Conservation (phyloP, 441 rosid genomes). For the Theobroma grandiflorum region DNA sequence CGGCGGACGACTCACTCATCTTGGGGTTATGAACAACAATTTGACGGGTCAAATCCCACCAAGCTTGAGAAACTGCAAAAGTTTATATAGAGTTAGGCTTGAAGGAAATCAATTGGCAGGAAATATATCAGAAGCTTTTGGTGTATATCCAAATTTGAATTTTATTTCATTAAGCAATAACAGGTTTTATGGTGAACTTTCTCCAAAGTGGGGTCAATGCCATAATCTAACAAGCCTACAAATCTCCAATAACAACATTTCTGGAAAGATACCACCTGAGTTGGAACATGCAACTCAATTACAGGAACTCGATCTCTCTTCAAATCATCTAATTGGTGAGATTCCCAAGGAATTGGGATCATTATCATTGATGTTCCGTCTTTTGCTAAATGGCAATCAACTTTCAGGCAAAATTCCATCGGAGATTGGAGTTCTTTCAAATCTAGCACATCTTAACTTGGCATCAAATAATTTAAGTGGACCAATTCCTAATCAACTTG, state of each 20-base stretch:
- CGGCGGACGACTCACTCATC: slow-evolving; percentile 23
- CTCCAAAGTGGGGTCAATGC: background rate
- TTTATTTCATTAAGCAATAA: slow-evolving; percentile 35
- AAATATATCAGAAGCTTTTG: slow-evolving; percentile 24
- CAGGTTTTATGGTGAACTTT: background rate
- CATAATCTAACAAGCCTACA: background rate
- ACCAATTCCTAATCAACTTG: slow-evolving; percentile 21
- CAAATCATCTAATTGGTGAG: slow-evolving; percentile 36
- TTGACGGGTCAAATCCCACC: slow-evolving; percentile 54
- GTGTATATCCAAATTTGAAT: slow-evolving; percentile 22
- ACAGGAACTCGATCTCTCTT: slow-evolving; percentile 30
- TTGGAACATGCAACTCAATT: slow-evolving; percentile 30
- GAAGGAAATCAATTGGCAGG: slow-evolving; percentile 41
- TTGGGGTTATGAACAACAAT: slow-evolving; percentile 33
- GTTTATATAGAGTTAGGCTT: slow-evolving; percentile 50
- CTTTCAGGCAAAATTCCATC: slow-evolving; percentile 25
- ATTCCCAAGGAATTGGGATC: slow-evolving; percentile 40
- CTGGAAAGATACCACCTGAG: slow-evolving; percentile 9
- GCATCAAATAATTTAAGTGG: slow-evolving; percentile 30
- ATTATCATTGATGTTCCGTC: slow-evolving; percentile 9
- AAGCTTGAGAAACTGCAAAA: slow-evolving; percentile 56
- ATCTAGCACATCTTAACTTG: slow-evolving; percentile 29
- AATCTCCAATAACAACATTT: slow-evolving; percentile 26
- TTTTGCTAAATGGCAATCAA: slow-evolving; percentile 27
- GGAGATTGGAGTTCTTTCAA: slow-evolving; percentile 13